A percentile compares a stretch with the other conserved stretches of the same genome.
Evolutionary conservation across 805 yeast species (phyloP).

Genomic region (Sugiyamaella smithiae): DNA sequence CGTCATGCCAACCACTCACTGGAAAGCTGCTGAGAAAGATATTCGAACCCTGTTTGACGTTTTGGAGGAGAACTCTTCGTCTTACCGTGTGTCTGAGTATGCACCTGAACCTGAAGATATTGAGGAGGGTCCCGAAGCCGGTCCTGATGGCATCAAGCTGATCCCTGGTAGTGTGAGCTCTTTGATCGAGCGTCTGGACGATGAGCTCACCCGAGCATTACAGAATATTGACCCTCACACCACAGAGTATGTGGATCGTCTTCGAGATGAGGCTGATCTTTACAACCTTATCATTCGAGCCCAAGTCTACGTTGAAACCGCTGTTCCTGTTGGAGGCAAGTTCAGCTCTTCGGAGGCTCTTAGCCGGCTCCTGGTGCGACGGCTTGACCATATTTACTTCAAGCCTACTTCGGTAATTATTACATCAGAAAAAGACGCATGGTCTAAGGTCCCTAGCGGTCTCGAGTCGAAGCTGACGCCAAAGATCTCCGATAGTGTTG

Average conservation of each 20-base stretch:
- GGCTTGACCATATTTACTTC: conserved; percentile 91
- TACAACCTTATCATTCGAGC: conserved; percentile 77
- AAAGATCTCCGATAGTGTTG: conserved; percentile 30
- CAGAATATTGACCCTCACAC: conserved; percentile 93
- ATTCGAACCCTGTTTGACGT: conserved; percentile 60
- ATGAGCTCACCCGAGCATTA: conserved; percentile 84
- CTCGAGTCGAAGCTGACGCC: conserved; percentile 35
- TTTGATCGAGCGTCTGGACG: conserved; percentile 89
- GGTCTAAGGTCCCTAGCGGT: conserved; percentile 50
- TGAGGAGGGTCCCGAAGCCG: conserved; percentile 59
- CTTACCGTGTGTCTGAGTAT: conserved; percentile 70
- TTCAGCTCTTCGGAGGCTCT: conserved; percentile 37
- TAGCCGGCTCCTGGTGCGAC: conserved; percentile 69
- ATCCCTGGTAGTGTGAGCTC: conserved; percentile 84
- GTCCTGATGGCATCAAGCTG: conserved; percentile 63
- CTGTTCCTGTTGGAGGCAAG: conserved; percentile 32
- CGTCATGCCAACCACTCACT: conserved; percentile 73
- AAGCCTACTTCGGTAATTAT: conserved; percentile 76
- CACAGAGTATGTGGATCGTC: conserved; percentile 84
- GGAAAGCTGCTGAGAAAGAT: conserved; percentile 70
- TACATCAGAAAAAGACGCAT: conserved; percentile 69
- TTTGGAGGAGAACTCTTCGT: conserved; percentile 56
- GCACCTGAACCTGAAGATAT: conserved; percentile 78
- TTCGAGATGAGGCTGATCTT: conserved; percentile 78
- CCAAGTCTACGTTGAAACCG: conserved; percentile 78